Evolutionary conservation across 140 eudicot genomes (phyloP).

Genomic region (Bidens hawaiensis): DNA sequence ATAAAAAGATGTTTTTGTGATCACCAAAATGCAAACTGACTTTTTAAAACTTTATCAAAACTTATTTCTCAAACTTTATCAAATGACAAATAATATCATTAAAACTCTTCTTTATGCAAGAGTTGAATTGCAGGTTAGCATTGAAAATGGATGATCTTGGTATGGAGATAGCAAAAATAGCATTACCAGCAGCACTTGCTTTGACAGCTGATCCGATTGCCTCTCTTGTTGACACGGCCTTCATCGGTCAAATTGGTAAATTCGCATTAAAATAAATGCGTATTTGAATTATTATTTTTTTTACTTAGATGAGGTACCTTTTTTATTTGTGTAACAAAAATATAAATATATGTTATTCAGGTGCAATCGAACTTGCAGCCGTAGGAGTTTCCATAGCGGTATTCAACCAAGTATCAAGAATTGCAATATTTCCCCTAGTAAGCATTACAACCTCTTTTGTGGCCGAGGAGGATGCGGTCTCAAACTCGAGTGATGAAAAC

Average conservation of each 20-base stretch:
- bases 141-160: constrained; percentile 72
- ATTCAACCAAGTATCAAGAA: constrained; percentile 73
- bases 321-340: neutral
- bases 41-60: neutral
- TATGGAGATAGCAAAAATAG: constrained; percentile 66
- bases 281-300: neutral
- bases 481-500: constrained; percentile 21
- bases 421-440: constrained; percentile 76
- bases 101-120: neutral
- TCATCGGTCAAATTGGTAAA: constrained; percentile 80
- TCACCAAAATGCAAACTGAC: too few relatives aligned
- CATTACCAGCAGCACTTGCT: constrained; percentile 87
- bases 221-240: constrained; percentile 82
- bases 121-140: constrained; percentile 35
- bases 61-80: neutral
- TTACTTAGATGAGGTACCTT: neutral
- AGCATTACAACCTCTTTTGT: constrained; percentile 86
- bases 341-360: constrained; percentile 21
- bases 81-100: neutral
- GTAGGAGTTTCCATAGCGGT: constrained; percentile 84
- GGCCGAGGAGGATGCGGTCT: constrained; percentile 65
- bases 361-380: constrained; percentile 70
- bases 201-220: constrained; percentile 88
- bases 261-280: too few relatives aligned
- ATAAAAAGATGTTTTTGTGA: too few relatives aligned